Percentiles rank a stretch among this genome's conserved stretches.
phyloP scores from a whole-genome alignment of 2,329 filamentous ascomycete species.

The Talaromyces sp. region DNA sequence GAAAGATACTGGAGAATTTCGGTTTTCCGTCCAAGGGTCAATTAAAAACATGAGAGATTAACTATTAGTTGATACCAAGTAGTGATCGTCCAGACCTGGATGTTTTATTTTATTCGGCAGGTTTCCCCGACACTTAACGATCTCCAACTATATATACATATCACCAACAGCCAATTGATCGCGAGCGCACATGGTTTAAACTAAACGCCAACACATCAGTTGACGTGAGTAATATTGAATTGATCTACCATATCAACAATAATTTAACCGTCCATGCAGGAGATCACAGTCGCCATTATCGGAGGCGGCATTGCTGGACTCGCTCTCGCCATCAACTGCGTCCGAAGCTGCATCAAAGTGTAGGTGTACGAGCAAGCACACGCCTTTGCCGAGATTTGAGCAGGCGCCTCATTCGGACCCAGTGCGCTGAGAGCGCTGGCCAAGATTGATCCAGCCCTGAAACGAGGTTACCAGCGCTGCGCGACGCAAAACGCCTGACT shows the following conservation, averaged over 20 bases:
- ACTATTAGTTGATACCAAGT: too few relatives aligned
- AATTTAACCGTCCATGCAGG: conserved; percentile 12
- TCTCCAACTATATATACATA: background rate
- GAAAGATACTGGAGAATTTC: background rate
- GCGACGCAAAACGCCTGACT: background rate
- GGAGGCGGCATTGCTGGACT: conserved; percentile 58
- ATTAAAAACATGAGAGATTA: background rate
- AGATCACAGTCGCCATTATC: conserved; percentile 53
- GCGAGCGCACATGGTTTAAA: background rate
- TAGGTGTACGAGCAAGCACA: conserved; percentile 55
- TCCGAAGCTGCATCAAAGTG: conserved; percentile 41
- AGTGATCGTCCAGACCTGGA: background rate
- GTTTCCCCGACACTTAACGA: background rate
- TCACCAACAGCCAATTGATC: background rate
- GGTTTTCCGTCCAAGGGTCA: background rate
- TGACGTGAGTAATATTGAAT: background rate
- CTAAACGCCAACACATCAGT: background rate
- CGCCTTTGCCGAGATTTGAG: conserved; percentile 55
- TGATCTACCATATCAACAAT: background rate
- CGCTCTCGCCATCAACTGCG: conserved; percentile 50
- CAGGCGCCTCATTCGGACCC: conserved; percentile 54
- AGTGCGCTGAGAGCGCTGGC: conserved; percentile 41
- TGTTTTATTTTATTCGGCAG: background rate
- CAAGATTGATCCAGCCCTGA: background rate
- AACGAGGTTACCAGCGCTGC: background rate